These are phyloP conservation scores for Suhomyces choctaworum DNA, from an alignment of 1,139 yeast genomes.

Conservation along the genomic window DNA sequence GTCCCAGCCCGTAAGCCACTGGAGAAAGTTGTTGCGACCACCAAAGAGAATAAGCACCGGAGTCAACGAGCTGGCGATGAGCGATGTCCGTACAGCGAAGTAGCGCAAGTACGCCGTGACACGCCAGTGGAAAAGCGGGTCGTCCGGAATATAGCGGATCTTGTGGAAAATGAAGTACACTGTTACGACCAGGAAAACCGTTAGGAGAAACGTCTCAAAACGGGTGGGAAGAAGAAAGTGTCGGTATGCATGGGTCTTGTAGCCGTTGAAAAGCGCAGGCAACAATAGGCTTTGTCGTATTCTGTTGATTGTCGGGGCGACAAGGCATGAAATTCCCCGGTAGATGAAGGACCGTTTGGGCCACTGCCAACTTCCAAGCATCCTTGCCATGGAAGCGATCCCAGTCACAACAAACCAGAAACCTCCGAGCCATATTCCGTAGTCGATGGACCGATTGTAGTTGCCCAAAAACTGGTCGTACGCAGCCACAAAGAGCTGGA, in stretches of 20 bases:
- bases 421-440: conserved; percentile 30
- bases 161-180: conserved; percentile 12
- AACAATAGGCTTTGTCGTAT: conserved; percentile 17
- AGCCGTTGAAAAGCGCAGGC: conserved; percentile 47
- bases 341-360: neutral
- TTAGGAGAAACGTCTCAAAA: conserved; percentile 40
- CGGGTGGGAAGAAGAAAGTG: conserved; percentile 61
- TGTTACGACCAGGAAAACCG: conserved; percentile 10
- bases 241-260: conserved; percentile 35
- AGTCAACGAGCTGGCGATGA: conserved; percentile 51
- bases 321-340: neutral
- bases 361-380: conserved; percentile 18
- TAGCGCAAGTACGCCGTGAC: conserved; percentile 31
- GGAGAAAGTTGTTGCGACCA: conserved; percentile 61
- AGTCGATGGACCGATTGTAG: conserved; percentile 37
- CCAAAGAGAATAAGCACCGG: conserved; percentile 58
- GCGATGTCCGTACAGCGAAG: conserved; percentile 58
- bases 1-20: conserved; percentile 59
- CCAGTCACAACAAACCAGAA: conserved; percentile 35
- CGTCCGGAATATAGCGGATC: conserved; percentile 27
- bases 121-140: conserved; percentile 28
- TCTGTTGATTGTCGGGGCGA: neutral
- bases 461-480: conserved; percentile 43
- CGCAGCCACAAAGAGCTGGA: conserved; percentile 21
- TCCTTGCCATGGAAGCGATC: conserved; percentile 30